Conservation (phyloP, 805 yeast genomes). For the Blastobotrys americana region DNA sequence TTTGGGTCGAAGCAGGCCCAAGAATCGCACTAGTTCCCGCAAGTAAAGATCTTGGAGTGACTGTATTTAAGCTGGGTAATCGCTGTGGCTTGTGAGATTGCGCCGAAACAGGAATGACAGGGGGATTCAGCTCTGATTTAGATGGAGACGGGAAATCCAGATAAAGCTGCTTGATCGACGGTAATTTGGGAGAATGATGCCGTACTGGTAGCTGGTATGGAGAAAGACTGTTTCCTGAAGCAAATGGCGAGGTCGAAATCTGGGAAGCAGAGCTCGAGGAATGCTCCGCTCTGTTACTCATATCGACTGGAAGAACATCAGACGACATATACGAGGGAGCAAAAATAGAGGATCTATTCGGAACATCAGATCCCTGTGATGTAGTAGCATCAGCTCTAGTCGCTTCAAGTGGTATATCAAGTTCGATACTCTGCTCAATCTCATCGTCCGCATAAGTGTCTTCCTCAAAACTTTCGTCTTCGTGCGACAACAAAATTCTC, state of each 20-base stretch:
- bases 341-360: neutral
- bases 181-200: neutral
- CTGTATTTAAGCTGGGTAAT: neutral
- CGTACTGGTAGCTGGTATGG: neutral
- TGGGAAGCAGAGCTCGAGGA: neutral
- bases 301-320: neutral
- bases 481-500: constrained; percentile 38
- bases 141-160: neutral
- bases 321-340: neutral
- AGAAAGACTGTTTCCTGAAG: neutral
- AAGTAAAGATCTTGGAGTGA: neutral
- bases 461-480: constrained; percentile 16
- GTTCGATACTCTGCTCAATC: neutral
- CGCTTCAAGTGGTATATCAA: neutral
- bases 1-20: neutral
- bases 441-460: constrained; percentile 20
- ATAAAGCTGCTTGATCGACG: neutral
- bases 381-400: neutral
- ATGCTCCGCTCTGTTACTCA: neutral
- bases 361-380: no score
- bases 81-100: neutral
- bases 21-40: neutral
- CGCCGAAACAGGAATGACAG: no score
- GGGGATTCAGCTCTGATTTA: neutral
- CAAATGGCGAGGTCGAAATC: neutral